Percentiles rank a stretch among this genome's conserved stretches.
phyloP scores from a whole-genome alignment of 441 rosid species.

The Arabidopsis lyrata region DNA sequence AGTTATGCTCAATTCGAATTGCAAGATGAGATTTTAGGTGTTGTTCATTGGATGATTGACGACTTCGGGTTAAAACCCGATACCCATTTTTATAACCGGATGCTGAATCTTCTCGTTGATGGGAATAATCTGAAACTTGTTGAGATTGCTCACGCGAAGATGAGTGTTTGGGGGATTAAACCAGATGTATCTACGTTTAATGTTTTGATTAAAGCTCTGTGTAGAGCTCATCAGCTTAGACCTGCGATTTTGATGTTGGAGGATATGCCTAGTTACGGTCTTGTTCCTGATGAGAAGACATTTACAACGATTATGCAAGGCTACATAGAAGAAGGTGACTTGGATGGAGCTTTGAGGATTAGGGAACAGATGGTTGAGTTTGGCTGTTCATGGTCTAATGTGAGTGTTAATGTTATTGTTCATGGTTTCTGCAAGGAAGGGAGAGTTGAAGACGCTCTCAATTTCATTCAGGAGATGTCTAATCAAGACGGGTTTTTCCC shows the following conservation, averaged over 20 bases:
- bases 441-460: constrained; percentile 71
- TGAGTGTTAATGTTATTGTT: constrained; percentile 84
- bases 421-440: constrained; percentile 87
- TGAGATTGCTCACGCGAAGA: constrained; percentile 65
- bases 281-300: constrained; percentile 82
- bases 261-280: constrained; percentile 74
- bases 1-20: constrained; percentile 68
- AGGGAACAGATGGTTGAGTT: constrained; percentile 66
- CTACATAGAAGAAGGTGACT: constrained; percentile 77
- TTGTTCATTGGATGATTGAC: constrained; percentile 62
- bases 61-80: constrained; percentile 66
- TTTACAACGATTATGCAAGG: constrained; percentile 93
- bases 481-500: constrained; percentile 72
- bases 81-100: constrained; percentile 72
- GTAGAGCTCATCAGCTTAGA: constrained; percentile 88
- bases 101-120: constrained; percentile 84
- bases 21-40: constrained; percentile 60
- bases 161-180: constrained; percentile 64
- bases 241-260: constrained; percentile 89
- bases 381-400: constrained; percentile 63
- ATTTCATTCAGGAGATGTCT: constrained; percentile 70
- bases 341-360: constrained; percentile 78
- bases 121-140: constrained; percentile 74
- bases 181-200: constrained; percentile 91
- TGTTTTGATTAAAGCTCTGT: constrained; percentile 80